Evolutionary conservation across 495 filamentous ascomycete species (phyloP), one percentile per base, ranked within the genome.

Genomic region (Aspergillus funiculosus): DNA sequence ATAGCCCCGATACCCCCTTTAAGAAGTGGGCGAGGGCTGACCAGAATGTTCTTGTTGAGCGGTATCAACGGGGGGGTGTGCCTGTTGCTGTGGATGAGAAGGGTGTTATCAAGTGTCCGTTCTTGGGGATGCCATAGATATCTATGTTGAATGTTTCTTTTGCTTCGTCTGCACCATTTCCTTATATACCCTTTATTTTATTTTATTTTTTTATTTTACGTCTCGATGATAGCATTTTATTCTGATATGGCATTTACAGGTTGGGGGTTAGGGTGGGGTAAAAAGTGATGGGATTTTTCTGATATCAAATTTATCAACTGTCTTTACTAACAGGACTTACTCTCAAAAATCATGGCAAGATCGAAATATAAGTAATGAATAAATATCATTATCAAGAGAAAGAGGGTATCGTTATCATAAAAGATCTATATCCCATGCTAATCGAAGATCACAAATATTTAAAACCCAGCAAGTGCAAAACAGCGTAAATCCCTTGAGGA

Each of bases 1-100:
- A 70, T 38, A 56, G 60, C 26, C 56, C 49, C 7, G 54, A 63
- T 24, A 72, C 70, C 2, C 66, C 69, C 0, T 69, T 73, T 52
- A 74, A 72, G 48, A 48, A 52, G 11, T 74, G 67, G 67, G 66
- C 63, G 9, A 50, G 60, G 21, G 64, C 60, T 7, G 63, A 68
- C 34, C 59, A 62, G 37, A 66, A 70, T 25, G 51, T 64, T 11
- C 29, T 61, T 1, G 34, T 18, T 14, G 63, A 67, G 14, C 56
- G 58, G 1, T 25, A 43, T 5, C 63, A 56, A 10, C 61, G 62
- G 10, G 66, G 67, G 0, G 58, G 66, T 3, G 39, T 48, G 3
- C 53, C 42, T 17, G 43, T 63, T 5, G 54, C 46, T 13, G 26
- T 63, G 5, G 64, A 71, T 44, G 61, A 63, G 13, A 63, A 60